Percentiles rank a stretch among this genome's conserved stretches.
phyloP scores from a whole-genome alignment of 257 asterid genomes.

The Agastache rugosa region DNA sequence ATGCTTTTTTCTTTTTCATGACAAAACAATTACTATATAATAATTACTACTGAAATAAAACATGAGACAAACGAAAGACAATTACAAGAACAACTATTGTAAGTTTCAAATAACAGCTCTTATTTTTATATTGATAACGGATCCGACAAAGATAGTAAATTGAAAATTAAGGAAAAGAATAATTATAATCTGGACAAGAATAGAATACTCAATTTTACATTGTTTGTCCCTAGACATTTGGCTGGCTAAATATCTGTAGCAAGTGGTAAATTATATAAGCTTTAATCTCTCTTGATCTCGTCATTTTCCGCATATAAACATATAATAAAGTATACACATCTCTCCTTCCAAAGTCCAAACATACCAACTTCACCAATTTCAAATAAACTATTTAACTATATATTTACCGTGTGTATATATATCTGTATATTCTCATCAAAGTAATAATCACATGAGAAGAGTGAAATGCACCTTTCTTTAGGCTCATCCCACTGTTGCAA shows the following conservation, averaged over 20 bases:
- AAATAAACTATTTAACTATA: neutral
- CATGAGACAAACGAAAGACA: too few species aligned
- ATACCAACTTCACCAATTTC: constrained; percentile 14
- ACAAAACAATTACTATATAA: too few species aligned
- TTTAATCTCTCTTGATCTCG: neutral
- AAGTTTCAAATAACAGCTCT: neutral
- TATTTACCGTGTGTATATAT: constrained; percentile 22
- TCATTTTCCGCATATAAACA: constrained; percentile 21
- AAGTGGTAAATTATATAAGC: constrained; percentile 8
- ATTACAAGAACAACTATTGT: too few species aligned
- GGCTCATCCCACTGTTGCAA: constrained; percentile 27
- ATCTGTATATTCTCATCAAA: constrained; percentile 24
- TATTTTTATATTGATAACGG: neutral
- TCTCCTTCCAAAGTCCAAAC: neutral
- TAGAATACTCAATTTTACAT: constrained; percentile 30
- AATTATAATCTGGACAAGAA: constrained; percentile 18
- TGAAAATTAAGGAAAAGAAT: constrained; percentile 7
- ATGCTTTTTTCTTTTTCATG: too few species aligned
- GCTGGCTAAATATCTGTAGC: constrained; percentile 12
- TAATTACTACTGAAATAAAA: too few species aligned
- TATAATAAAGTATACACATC: neutral
- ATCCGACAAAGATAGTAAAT: constrained; percentile 38
- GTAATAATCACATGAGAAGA: constrained; percentile 11
- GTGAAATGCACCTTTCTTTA: constrained; percentile 42
- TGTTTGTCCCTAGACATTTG: constrained; percentile 22